Evolutionary conservation across 352 stramenopile species (phyloP).

Genomic region (Phytopythium mirpurense): DNA sequence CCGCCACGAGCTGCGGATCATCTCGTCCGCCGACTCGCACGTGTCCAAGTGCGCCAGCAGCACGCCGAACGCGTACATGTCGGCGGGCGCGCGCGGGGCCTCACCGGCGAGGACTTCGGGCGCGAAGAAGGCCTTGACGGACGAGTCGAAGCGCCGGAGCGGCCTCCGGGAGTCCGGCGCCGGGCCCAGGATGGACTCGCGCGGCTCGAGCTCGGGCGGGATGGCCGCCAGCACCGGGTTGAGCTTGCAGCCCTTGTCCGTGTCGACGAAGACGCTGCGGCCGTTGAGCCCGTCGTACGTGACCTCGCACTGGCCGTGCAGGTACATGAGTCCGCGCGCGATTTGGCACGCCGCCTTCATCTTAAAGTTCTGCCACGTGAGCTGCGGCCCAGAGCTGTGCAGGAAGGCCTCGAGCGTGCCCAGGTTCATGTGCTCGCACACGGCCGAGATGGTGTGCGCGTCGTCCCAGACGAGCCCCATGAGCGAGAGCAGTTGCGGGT

Average conservation of each 20-base stretch:
- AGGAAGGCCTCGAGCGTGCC: constrained; percentile 64
- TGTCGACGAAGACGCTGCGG: constrained; percentile 67
- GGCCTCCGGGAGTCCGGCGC: constrained; percentile 17
- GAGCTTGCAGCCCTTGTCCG: constrained; percentile 68
- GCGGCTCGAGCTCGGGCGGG: constrained; percentile 20
- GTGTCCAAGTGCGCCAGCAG: constrained; percentile 58
- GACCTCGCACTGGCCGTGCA: constrained; percentile 66
- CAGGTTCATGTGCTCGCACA: constrained; percentile 68
- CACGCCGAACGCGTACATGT: constrained; percentile 75
- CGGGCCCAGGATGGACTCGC: constrained; percentile 10
- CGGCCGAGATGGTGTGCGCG: constrained; percentile 46
- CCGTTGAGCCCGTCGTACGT: constrained; percentile 71
- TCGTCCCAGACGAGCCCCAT: constrained; percentile 61
- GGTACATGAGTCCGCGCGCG: constrained; percentile 62
- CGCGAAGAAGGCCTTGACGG: constrained; percentile 38
- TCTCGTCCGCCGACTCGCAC: constrained; percentile 49
- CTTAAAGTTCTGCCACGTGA: constrained; percentile 79
- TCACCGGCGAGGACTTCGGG: constrained; percentile 53
- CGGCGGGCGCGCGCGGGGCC: constrained; percentile 32
- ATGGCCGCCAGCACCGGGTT: constrained; percentile 70
- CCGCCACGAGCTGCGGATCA: constrained; percentile 56
- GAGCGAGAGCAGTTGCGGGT: constrained; percentile 60
- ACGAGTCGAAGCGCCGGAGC: constrained; percentile 23
- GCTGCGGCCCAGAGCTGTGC: constrained; percentile 17
- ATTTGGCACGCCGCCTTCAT: constrained; percentile 65